Percentiles rank a stretch among this genome's conserved stretches.
Conservation (phyloP, 202 grass and related monocot genomes). For the Bolboschoenoplectus hybrid region DNA sequence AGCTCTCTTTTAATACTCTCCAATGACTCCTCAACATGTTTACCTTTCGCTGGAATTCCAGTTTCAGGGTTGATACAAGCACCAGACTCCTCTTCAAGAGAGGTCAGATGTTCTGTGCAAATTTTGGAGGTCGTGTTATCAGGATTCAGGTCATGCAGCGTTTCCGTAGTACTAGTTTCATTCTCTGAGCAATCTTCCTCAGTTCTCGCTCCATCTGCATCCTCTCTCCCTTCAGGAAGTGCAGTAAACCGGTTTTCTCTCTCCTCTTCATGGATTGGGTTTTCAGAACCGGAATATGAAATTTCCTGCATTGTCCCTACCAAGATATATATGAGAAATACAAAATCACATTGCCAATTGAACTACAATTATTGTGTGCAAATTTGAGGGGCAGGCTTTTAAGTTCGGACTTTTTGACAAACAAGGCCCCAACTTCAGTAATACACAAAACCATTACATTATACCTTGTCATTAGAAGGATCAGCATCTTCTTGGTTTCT, state of each 20-base stretch:
- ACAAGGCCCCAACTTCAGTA: constrained; percentile 1
- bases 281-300: constrained; percentile 20
- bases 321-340: constrained; percentile 38
- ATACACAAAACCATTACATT: constrained; percentile 27
- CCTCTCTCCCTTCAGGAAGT: not conserved
- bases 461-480: constrained; percentile 30
- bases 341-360: constrained; percentile 27
- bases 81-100: constrained; percentile 18
- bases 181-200: constrained; percentile 23
- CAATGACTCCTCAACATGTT: constrained; percentile 39
- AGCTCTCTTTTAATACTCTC: constrained; percentile 65
- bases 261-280: constrained; percentile 32
- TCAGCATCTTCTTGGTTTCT: constrained; percentile 12
- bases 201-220: constrained; percentile 14
- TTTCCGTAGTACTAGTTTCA: constrained; percentile 18
- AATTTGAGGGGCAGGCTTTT: not conserved
- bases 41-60: constrained; percentile 23
- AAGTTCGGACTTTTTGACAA: not conserved
- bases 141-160: not conserved
- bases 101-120: not conserved
- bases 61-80: constrained; percentile 11
- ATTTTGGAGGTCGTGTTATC: constrained; percentile 5
- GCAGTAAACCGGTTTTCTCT: constrained; percentile 12
- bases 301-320: constrained; percentile 40
- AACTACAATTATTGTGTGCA: not conserved